A percentile compares a stretch with the other conserved stretches of the same genome.
Evolutionary conservation across 495 filamentous ascomycete species (phyloP).

Genomic region (Penicillium waksmanii): DNA sequence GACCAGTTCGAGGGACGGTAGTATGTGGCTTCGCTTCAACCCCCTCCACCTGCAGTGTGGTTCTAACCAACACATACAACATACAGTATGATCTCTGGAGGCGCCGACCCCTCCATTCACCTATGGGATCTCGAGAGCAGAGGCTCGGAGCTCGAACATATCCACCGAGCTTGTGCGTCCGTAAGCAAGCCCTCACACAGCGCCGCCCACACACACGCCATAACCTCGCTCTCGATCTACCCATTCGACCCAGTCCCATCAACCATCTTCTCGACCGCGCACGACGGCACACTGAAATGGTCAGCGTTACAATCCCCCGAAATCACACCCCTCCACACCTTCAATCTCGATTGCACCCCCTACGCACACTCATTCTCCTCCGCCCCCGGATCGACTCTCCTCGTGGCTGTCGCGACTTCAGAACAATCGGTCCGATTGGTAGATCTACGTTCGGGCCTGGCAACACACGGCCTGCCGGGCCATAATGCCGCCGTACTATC

Average conservation of each 20-base stretch:
- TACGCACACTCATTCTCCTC: conserved; percentile 79
- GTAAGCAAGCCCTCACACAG: conserved; percentile 46
- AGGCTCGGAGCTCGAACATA: conserved; percentile 44
- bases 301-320: conserved; percentile 64
- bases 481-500: conserved; percentile 73
- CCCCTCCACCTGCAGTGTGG: not conserved
- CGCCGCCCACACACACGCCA: conserved; percentile 71
- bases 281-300: conserved; percentile 81
- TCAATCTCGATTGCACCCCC: conserved; percentile 70
- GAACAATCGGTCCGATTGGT: conserved; percentile 79
- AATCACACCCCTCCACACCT: conserved; percentile 60
- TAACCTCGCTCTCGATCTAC: conserved; percentile 86
- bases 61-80: conserved; percentile 16
- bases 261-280: conserved; percentile 81
- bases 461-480: conserved; percentile 75
- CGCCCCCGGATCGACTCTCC: conserved; percentile 65
- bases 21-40: conserved; percentile 45
- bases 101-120: conserved; percentile 75
- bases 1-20: conserved; percentile 79
- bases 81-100: conserved; percentile 76
- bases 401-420: conserved; percentile 84
- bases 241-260: conserved; percentile 73
- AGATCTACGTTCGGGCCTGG: conserved; percentile 76
- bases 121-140: conserved; percentile 79
- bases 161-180: conserved; percentile 53